These are phyloP conservation scores for Saccharomyces hybrid DNA, from an alignment of 1,139 yeast genomes.

Conservation along the genomic window DNA sequence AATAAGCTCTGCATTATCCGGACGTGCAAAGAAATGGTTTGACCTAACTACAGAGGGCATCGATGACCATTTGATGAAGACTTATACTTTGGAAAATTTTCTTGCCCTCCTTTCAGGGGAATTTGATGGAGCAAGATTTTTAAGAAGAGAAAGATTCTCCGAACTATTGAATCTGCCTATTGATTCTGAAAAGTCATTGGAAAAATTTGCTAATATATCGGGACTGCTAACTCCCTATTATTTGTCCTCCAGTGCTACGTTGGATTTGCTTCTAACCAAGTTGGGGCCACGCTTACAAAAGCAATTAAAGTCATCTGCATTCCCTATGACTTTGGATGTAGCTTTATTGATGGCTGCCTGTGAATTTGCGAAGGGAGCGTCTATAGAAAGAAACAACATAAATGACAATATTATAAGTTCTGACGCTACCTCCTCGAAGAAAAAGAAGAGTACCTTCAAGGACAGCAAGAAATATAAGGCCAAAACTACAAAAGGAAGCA, in stretches of 20 bases:
- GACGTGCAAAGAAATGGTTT: neutral
- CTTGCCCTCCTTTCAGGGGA: neutral
- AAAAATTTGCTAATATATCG: neutral
- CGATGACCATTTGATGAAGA: neutral
- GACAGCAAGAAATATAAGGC: neutral
- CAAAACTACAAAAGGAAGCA: neutral
- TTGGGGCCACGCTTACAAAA: neutral
- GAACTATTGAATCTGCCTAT: neutral
- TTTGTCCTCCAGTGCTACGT: neutral
- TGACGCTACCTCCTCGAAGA: neutral
- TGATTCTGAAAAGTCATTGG: neutral
- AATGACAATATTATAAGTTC: no score
- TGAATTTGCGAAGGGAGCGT: neutral
- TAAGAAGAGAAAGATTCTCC: neutral
- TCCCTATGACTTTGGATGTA: neutral
- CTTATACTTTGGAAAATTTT: neutral
- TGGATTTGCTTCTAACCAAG: neutral
- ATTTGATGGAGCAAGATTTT: neutral
- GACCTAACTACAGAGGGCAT: neutral
- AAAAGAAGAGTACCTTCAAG: neutral
- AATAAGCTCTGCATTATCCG: neutral
- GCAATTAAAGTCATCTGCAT: neutral
- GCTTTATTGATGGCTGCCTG: neutral
- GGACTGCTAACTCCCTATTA: neutral
- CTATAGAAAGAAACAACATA: neutral